A percentile compares a stretch with the other conserved stretches of the same genome.
Conservation (phyloP, 495 filamentous ascomycete species). For the Penicillium maclennaniae region DNA sequence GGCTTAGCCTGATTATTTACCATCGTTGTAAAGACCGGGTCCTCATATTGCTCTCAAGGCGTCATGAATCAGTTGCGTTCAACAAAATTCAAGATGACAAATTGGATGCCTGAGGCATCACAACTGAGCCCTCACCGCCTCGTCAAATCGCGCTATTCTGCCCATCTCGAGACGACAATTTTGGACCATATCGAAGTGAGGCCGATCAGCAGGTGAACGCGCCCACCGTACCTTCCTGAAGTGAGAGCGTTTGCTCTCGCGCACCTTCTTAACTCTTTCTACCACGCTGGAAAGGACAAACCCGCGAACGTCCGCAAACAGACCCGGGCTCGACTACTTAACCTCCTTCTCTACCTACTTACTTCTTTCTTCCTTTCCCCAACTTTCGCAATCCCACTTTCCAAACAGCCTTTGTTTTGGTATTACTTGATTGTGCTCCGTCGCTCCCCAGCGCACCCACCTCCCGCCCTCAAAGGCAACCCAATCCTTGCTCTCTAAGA, state of each 20-base stretch:
- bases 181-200: conserved; percentile 1
- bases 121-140: conserved; percentile 1
- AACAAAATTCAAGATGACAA: no score
- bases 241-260: background rate
- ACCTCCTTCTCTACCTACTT: background rate
- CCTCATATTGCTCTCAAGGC: no score
- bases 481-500: background rate
- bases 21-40: background rate
- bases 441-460: background rate
- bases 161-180: conserved; percentile 1
- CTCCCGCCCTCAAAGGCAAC: background rate
- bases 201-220: conserved; percentile 8
- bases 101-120: background rate
- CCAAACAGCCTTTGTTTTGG: background rate
- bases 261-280: background rate
- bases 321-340: background rate
- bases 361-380: conserved; percentile 3
- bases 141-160: background rate
- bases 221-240: conserved; percentile 41
- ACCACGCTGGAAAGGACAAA: background rate
- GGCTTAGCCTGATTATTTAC: background rate
- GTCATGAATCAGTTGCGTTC: no score
- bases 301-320: background rate
- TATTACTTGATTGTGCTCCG: background rate
- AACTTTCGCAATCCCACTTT: background rate